Base-by-base conservation (phyloP, 805 yeast genomes). In the Candida methanosorbosa region DNA sequence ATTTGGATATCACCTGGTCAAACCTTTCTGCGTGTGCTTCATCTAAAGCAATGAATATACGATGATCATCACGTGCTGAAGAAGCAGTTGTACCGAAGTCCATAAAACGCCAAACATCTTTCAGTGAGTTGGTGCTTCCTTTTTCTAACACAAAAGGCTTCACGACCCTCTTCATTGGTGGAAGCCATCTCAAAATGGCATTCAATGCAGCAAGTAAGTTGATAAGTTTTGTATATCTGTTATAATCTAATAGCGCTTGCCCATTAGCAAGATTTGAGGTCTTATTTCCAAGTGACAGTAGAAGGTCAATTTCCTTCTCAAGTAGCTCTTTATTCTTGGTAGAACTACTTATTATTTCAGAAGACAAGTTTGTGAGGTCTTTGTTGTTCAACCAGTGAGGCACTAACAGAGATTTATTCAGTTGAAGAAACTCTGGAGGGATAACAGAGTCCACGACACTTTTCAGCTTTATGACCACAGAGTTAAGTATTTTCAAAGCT, bases 121-220 rank as follows among this genome's bases (percentile, higher is more conserved):
- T 52, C 27, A 56, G 37, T 12, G 41, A 35, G 19, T 50, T 46
- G n/a, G 45, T 36, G 29, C 37, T 45, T 7, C 45, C 35, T 7
- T 38, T 26, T 12, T 42, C 36, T 1, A 30, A n/a, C 12, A 14
- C 35, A 1, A 25, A 15, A 13, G 37, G 34, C 12, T 32, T 36
- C 5, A 59, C 52, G 8, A 62, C 64, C 34, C 71, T 69, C 35
- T 71, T 63, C 48, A 78, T 55, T 5, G 49, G 49, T 1, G 83
- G 80, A 29, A 83, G 61, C 82, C 87, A 78, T 14, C 61, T 46
- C 27, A 73, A 52, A 3, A 78, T 58, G 77, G 86, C 74, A 14
- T 64, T 57, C 1, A 79, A 43, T 4, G 81, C 70, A 12, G 71
- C 62, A 15, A 76, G 58, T 29, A 83, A 58, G 35, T 74, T 58